Base-by-base conservation (phyloP, 805 yeast species). In the Yarrowia sp. region DNA sequence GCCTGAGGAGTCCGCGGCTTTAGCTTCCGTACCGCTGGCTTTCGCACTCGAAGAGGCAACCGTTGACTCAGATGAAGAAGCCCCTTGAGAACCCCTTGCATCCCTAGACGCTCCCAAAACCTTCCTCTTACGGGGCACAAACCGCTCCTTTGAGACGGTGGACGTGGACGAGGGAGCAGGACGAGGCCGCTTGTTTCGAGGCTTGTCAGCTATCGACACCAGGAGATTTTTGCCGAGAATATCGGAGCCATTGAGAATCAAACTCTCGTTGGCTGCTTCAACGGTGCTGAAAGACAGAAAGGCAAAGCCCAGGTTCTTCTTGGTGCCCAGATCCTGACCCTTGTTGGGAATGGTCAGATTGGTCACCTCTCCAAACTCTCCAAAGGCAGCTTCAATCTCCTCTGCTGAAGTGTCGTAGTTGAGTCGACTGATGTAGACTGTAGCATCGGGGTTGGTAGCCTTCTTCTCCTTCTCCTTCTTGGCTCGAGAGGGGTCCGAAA, bases 311-410 rank as follows among this genome's bases (percentile, higher is more conserved):
- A 63, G 38, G 32, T 63, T 63, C 16, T 63, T 63, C 56, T 63
- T 63, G 12, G 67, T 63, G 52, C 67, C 67, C 26, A 63, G 50
- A 49, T 63, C 67, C 22, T 63, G 67, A 11, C 67, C 67, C 56
- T 48, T 63, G 55, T 48, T 63, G 38, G 67, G 67, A 40, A 63
- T 63, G 32, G 56, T 32, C 38, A 63, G 46, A 10, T 63, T 63
- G n/a, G 56, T 48, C 19, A 63, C 56, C 56, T 36, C 40, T 8
- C 67, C 67, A 35, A 63, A 48, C 48, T 48, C 56, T 2, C 46
- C 55, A 63, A 63, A 63, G 8, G 56, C 55, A 1, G 55, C 48
- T 40, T 48, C 45, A n/a, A 63, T 38, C 56, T 63, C 56, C n/a
- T 48, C 56, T 1, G 55, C 36, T n/a, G 67, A 63, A 8, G 67